Evolutionary conservation across 768 basidiomycete genomes (phyloP), one percentile per base, ranked within the genome.

Genomic region (Trametes cingulata): DNA sequence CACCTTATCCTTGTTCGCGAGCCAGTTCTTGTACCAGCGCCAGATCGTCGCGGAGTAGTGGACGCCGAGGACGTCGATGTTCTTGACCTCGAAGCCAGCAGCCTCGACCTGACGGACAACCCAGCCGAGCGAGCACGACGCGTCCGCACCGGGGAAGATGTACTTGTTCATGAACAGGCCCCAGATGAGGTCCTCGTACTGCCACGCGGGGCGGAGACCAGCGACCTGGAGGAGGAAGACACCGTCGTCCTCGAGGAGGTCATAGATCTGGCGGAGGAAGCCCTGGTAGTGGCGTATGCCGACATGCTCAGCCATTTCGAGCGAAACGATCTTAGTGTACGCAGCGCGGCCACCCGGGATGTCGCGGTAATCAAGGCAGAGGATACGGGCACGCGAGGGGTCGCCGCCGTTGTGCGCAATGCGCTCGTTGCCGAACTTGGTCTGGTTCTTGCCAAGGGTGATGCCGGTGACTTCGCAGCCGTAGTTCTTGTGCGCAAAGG

Each of bases 241-340:
- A 33, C 97, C 97, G 65, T 98, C 90, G 72, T 99, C 95, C 60
- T 94, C 91, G 62, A 99, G 81, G 37, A 98, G 80, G 66, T 95
- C 85, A 69, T 98, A 97, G 56, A 99, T 87, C 74, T 98, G 93
- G 37, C 82, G 80, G 65, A 98, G 81, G 85, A 96, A 98, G 37
- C 88, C 73, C 15, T 82, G 83, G 75, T 99, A 99, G 43, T 93
- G 88, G 67, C 94, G 87, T 70, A 99, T 85, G 59, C 97, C 97
- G 62, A 99, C 97, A 72, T 99, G 97, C 86, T 99, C 97, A 17
- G 96, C 96, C 96, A 98, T 98, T 74, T 99, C 97, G 62, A 99
- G 81, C 62, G 87, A 88, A 49, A 96, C 94, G 53, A 99, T 98
- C 80, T 98, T 98, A 69, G 86, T 88, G 71, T 90, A 99, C 58